Evolutionary conservation across 441 rosid genomes (phyloP), one percentile per base, ranked within the genome.

Genomic region (Macaranga tanarius): DNA sequence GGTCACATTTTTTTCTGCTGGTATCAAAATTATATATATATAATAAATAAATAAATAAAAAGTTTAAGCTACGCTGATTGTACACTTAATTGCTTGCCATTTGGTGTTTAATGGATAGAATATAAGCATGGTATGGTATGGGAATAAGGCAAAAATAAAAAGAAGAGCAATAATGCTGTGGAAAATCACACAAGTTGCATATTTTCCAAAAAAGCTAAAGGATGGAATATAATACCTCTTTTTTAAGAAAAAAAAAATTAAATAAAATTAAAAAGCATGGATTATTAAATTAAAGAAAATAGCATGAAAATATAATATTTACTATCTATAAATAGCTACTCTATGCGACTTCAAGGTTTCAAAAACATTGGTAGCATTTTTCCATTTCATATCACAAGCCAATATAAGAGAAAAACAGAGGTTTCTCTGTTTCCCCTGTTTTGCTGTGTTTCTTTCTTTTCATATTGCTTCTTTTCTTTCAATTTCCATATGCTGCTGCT

Each of bases 401-500:
- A 59, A 20, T 60, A 45, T 15, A 50, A 56, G 44, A 31, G 44
- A 16, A 51, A 57, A 55, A 31, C 70, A 69, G 62, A 71, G 65
- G 22, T 28, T 25, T 62, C 77, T 74, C 73, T 79, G 83, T 65
- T 77, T 77, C 56, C 73, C 74, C 80, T 71, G 75, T 76, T 68
- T 73, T 25, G 22, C 64, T 57, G 64, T 63, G 62, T 63, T 51
- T 70, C 20, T 45, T 20, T 9, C 28, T 15, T 58, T 25, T 64
- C 31, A 0, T 20, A 17, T 42, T 54, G 44, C 23, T 61, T 38
- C 5, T 40, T 1, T 60, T 12, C 22, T 57, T 28, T 66, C 47
- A 65, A 28, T 20, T 78, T 83, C 70, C 70, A 73, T 67, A 51
- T 84, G 84, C 66, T 72, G 64, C 45, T 84, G 84, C 66, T 72